These are phyloP conservation scores for Papiliotrema flavescens DNA, from an alignment of 1,284 basidiomycete species.

Conservation along the genomic window DNA sequence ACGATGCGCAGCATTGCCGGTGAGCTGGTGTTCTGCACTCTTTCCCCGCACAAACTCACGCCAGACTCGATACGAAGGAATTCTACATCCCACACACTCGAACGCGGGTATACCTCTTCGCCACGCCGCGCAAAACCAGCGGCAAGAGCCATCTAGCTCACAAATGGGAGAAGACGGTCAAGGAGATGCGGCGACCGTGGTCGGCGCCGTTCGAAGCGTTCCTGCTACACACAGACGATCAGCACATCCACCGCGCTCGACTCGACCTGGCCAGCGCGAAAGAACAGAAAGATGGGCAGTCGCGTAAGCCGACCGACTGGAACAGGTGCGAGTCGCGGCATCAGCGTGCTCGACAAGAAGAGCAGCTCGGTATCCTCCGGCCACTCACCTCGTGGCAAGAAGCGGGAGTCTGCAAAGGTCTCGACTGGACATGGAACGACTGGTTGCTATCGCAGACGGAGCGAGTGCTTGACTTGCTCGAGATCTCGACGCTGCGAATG, in stretches of 20 bases:
- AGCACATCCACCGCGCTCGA: slow-evolving; percentile 81
- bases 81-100: slow-evolving; percentile 95
- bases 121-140: slow-evolving; percentile 52
- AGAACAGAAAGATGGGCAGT: slow-evolving; percentile 53
- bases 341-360: slow-evolving; percentile 79
- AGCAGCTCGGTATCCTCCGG: slow-evolving; percentile 73
- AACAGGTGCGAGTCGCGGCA: slow-evolving; percentile 87
- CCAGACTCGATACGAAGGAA: slow-evolving; percentile 78
- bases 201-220: slow-evolving; percentile 88
- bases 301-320: slow-evolving; percentile 65
- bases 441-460: slow-evolving; percentile 89
- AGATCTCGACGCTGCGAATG: slow-evolving; percentile 79
- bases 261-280: slow-evolving; percentile 66
- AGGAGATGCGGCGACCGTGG: slow-evolving; percentile 71
- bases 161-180: slow-evolving; percentile 68
- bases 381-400: slow-evolving; percentile 93
- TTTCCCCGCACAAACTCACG: not conserved
- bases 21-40: slow-evolving; percentile 13
- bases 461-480: slow-evolving; percentile 89
- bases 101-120: slow-evolving; percentile 80
- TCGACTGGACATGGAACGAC: slow-evolving; percentile 90
- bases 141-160: slow-evolving; percentile 58
- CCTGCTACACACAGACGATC: slow-evolving; percentile 83
- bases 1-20: slow-evolving; percentile 66
- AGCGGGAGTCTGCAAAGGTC: slow-evolving; percentile 80